Base-by-base conservation (phyloP, 768 basidiomycete genomes). In the Fibroporia radiculosa region DNA sequence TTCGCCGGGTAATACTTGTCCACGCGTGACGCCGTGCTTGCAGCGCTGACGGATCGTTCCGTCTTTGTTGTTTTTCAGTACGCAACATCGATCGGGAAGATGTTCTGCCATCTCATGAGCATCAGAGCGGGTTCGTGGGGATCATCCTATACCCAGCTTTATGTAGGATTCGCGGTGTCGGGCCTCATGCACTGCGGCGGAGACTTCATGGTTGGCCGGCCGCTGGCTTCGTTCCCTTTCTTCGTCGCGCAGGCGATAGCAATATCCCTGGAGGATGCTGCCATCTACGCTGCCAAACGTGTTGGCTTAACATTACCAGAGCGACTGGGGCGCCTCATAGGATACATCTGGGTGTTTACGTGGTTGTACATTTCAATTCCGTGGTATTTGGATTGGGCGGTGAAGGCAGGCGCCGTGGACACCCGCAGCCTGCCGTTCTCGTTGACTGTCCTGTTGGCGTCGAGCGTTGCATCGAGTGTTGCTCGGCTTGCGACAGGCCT, bases 91-190 rank as follows among this genome's bases (percentile, higher is more conserved):
- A 44, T 31, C 16, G 51, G 56, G 4, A 55, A 49, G 29, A 14
- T 35, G 6, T 29, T 37, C 13, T 45, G 47, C 16, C 47, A 45
- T 18, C 16, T 22, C 2, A 48, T 57, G 7, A 11, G 38, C 35
- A 37, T 46, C 24, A 38, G 26, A 13, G 47, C 44, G 1, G 51
- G 53, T 6, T 48, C 50, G 13, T 46, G 45, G 40, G 37, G 44
- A 24, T 53, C 53, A 27, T 52, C 56, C 5, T 51, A 49, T 16
- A 42, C 42, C 14, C 56, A 57, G 44, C 44, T 57, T 32, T 35
- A 52, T 42, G 42, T 49, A 40, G 56, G 45, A 31, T 57, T 57
- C 51, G 23, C 27, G 19, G 33, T 49, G 12, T 53, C 53, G 7
- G 53, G 47, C 8, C 29, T 53, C 23, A 27, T 48, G 16, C 53